Percentiles rank a stretch among this genome's conserved stretches.
phyloP scores from a whole-genome alignment of 495 filamentous ascomycete species.

The Penicillium simplicissimum region DNA sequence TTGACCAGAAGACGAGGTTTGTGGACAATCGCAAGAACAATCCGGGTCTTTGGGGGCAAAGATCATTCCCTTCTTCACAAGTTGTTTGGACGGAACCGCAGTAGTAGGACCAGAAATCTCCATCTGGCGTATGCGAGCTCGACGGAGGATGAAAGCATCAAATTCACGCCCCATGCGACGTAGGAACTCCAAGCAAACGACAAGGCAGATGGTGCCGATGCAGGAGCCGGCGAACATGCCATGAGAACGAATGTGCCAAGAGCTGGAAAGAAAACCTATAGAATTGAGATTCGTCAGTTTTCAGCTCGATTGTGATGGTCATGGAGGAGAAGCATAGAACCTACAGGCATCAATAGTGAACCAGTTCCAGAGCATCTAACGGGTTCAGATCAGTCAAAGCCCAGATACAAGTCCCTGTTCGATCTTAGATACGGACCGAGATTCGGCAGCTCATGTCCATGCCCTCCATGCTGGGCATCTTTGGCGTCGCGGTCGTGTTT shows the following conservation, averaged over 20 bases:
- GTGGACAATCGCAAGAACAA: slow-evolving; percentile 8
- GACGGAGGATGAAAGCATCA: slow-evolving; percentile 57
- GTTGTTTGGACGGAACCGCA: neutral
- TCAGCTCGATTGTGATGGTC: neutral
- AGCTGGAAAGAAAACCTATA: slow-evolving; percentile 59
- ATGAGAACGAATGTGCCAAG: slow-evolving; percentile 63
- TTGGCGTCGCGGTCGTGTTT: slow-evolving; percentile 1
- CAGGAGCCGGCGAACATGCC: slow-evolving; percentile 70
- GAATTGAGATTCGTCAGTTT: neutral
- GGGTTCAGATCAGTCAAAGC: slow-evolving; percentile 6
- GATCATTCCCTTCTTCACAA: neutral
- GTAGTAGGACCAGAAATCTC: slow-evolving; percentile 16
- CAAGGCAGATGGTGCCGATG: slow-evolving; percentile 66
- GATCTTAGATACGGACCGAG: slow-evolving; percentile 31
- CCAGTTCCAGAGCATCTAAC: slow-evolving; percentile 79
- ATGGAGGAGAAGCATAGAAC: slow-evolving; percentile 2
- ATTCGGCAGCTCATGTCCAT: slow-evolving; percentile 42
- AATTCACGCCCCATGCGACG: slow-evolving; percentile 61
- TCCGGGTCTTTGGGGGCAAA: neutral
- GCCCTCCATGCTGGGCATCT: slow-evolving; percentile 19
- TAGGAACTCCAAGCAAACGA: slow-evolving; percentile 62
- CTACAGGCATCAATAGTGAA: slow-evolving; percentile 65
- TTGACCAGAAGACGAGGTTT: neutral
- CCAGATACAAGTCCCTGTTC: neutral
- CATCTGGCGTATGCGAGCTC: slow-evolving; percentile 28